These are phyloP conservation scores for Apiotrichum brassicae DNA, from an alignment of 1,284 basidiomycete species.

Conservation along the genomic window DNA sequence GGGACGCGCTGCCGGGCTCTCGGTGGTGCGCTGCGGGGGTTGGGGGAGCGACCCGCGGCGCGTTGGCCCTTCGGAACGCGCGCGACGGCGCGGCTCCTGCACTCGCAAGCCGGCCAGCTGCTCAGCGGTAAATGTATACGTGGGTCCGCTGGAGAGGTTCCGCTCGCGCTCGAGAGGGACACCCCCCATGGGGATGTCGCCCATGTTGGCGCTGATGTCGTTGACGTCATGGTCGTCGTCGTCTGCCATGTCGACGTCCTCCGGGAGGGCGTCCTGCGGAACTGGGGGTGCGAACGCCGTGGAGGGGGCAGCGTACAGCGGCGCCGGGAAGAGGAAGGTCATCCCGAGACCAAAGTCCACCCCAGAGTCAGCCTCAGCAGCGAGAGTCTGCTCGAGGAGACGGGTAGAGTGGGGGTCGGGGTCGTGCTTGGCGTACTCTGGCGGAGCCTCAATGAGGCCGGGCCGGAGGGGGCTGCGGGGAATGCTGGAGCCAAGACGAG, in stretches of 20 bases:
- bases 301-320: not conserved
- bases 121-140: slow-evolving; percentile 1
- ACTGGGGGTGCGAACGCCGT: no score
- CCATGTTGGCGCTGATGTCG: not conserved
- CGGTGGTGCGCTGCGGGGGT: not conserved
- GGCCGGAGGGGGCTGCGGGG: not conserved
- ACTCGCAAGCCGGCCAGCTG: not conserved
- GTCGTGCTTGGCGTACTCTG: slow-evolving; percentile 35
- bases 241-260: not conserved
- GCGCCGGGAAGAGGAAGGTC: not conserved
- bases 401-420: slow-evolving; percentile 35
- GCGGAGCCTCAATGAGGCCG: slow-evolving; percentile 24
- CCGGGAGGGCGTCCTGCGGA: not conserved
- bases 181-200: not conserved
- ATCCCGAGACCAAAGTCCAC: not conserved
- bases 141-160: not conserved
- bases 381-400: slow-evolving; percentile 30
- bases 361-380: slow-evolving; percentile 10
- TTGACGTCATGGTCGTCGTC: not conserved
- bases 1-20: not conserved
- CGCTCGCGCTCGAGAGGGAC: not conserved
- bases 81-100: not conserved
- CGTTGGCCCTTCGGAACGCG: not conserved
- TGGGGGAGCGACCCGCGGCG: not conserved
- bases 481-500: not conserved